Evolutionary conservation across 2,329 filamentous ascomycete genomes (phyloP).

Genomic region (Pestalotiopsis sp.): DNA sequence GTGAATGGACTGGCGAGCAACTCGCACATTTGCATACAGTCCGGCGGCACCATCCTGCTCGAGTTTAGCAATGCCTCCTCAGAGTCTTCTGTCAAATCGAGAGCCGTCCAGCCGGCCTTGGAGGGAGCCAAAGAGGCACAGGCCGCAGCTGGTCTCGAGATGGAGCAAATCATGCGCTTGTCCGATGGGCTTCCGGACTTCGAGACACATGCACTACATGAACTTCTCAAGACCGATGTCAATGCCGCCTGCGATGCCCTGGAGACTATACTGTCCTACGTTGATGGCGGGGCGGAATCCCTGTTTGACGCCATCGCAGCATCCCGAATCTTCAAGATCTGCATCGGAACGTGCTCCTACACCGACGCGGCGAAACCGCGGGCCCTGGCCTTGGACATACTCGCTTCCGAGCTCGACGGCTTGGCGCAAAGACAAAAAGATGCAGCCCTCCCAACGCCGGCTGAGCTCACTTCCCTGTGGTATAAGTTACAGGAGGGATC

Average conservation of each 20-base stretch:
- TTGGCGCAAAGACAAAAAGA: slow-evolving; percentile 30
- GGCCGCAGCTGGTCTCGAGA: slow-evolving; percentile 1
- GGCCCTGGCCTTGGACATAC: slow-evolving; percentile 47
- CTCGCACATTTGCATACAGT: not conserved
- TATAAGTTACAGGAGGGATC: slow-evolving; percentile 35
- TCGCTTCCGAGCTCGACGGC: slow-evolving; percentile 47
- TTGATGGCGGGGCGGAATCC: slow-evolving; percentile 19
- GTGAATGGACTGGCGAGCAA: slow-evolving; percentile 18
- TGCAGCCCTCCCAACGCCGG: slow-evolving; percentile 32
- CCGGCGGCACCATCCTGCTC: not conserved
- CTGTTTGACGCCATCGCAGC: slow-evolving; percentile 19
- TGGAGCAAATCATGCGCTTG: slow-evolving; percentile 13
- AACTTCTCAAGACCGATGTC: slow-evolving; percentile 39
- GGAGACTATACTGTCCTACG: slow-evolving; percentile 36
- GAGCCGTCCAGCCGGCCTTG: not conserved
- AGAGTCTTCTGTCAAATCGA: not conserved
- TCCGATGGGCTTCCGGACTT: slow-evolving; percentile 24
- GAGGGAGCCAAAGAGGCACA: slow-evolving; percentile 13
- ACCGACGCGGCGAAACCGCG: slow-evolving; percentile 48
- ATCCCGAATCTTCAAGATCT: slow-evolving; percentile 41
- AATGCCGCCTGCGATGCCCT: slow-evolving; percentile 45
- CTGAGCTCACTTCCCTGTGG: slow-evolving; percentile 45
- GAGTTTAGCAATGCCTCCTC: not conserved
- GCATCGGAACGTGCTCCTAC: slow-evolving; percentile 41
- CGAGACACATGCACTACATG: slow-evolving; percentile 37